phyloP scores from a whole-genome alignment of 768 basidiomycete genomes.

The Termitomyces sp. region DNA sequence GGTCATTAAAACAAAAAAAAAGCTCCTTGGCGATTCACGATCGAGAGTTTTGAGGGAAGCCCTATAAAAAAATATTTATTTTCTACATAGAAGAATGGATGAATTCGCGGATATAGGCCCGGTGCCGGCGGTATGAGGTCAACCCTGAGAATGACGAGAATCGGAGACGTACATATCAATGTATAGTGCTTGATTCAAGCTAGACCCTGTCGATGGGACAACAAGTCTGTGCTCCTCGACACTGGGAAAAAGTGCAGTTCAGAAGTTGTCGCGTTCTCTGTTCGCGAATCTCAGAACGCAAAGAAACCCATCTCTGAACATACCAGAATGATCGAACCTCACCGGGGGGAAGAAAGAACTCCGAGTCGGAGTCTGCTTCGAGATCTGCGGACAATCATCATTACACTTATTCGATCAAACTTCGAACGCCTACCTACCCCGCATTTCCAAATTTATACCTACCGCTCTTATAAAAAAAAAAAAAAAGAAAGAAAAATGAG shows the following conservation, averaged over 20 bases:
- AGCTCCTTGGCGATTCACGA: not conserved
- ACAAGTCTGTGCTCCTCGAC: not conserved
- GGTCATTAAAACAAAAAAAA: not conserved
- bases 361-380: not conserved
- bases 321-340: not conserved
- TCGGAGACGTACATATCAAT: not conserved
- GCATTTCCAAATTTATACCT: not conserved
- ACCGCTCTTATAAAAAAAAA: not conserved
- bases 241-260: not conserved
- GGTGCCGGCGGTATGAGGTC: not conserved
- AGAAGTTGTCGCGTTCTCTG: not conserved
- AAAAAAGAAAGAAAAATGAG: not conserved
- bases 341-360: not conserved
- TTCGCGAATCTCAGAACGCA: not conserved
- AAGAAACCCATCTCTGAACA: not conserved
- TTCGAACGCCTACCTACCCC: not conserved
- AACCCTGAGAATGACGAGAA: not conserved
- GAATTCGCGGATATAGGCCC: not conserved
- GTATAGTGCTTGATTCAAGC: not conserved
- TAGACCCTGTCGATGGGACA: not conserved
- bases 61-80: too few relatives aligned
- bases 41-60: not conserved
- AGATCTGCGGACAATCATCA: not conserved
- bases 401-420: not conserved
- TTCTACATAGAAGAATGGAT: too few relatives aligned